phyloP scores from a whole-genome alignment of 441 rosid genomes.

The Hura crepitans region DNA sequence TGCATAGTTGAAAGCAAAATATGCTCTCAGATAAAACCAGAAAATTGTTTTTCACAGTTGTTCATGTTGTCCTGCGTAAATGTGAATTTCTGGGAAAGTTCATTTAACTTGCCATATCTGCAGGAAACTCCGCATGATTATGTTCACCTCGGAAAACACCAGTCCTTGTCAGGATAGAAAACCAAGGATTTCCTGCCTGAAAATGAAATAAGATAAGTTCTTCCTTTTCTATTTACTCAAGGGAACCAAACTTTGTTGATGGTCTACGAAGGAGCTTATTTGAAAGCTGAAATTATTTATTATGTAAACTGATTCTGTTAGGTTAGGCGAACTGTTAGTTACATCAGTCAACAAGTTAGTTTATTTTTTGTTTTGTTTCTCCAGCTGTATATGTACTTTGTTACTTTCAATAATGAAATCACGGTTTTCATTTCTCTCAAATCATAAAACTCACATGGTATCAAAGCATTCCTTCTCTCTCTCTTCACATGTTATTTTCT shows the following conservation, averaged over 20 bases:
- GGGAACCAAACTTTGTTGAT: neutral
- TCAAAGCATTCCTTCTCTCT: too few species aligned
- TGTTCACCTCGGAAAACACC: slow-evolving; percentile 46
- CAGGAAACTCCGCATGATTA: slow-evolving; percentile 42
- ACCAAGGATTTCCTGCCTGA: slow-evolving; percentile 61
- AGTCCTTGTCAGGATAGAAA: slow-evolving; percentile 53
- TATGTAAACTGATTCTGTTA: too few species aligned
- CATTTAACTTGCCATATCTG: slow-evolving; percentile 41
- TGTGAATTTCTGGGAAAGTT: neutral
- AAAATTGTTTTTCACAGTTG: neutral
- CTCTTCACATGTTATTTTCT: too few species aligned
- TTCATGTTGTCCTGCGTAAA: neutral
- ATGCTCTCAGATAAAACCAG: neutral
- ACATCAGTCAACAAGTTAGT: too few species aligned
- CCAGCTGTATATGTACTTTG: too few species aligned
- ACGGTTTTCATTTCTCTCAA: too few species aligned
- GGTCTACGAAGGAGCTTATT: too few species aligned
- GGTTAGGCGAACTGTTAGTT: too few species aligned
- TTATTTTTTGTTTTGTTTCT: too few species aligned
- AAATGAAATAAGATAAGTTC: slow-evolving; percentile 1
- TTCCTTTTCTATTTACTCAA: neutral
- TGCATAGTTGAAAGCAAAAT: slow-evolving; percentile 19
- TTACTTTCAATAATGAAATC: too few species aligned
- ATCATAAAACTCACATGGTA: too few species aligned
- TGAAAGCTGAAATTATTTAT: too few species aligned